Evolutionary conservation across 2,329 filamentous ascomycete genomes (phyloP), one percentile per base, ranked within the genome.

Genomic region (Exophiala viscosa): DNA sequence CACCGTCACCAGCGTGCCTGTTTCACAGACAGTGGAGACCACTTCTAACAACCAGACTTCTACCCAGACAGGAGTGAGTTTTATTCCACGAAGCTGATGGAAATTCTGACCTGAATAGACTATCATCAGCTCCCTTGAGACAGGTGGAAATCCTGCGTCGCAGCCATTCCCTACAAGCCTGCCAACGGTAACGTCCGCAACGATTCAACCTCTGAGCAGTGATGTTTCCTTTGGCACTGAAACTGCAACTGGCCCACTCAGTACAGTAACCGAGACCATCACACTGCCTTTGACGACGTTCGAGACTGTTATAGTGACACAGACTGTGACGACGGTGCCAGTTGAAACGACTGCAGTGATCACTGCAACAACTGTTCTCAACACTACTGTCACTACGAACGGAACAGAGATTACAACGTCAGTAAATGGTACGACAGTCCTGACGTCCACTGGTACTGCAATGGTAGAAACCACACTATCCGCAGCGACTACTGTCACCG

Each of bases 121-220:
- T 6, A 41, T 64, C 10, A 61, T 54, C 20, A 60, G 59, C 15
- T 54, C 60, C 3, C 45, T 64, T n/a, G 52, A 62, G 39, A 64
- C 62, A 3, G 59, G 46, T 34, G 61, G 61, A 14, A 56, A 57
- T 44, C 59, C 59, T 31, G 52, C 62, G 9, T 50, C 57, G 9
- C 59, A 56, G 47, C 62, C 62, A n/a, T 62, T 63, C 36, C 59
- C 59, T 9, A 64, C 62, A 14, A 57, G 44, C 42, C 10, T 62
- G 3, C 49, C 59, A 13, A 57, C 52, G 23, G 39, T 63, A 9
- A 51, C 60, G 14, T 53, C 46, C 14, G 42, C 60, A 10, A 64
- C 62, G 2, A 49, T 64, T 36, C 48, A 54, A 31, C 62, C 62
- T 15, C 46, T 59, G n/a, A 47, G 57, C 38, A 59, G 52, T 20